phyloP scores from a whole-genome alignment of 2,329 filamentous ascomycete species.

The Fusarium vanettenii region DNA sequence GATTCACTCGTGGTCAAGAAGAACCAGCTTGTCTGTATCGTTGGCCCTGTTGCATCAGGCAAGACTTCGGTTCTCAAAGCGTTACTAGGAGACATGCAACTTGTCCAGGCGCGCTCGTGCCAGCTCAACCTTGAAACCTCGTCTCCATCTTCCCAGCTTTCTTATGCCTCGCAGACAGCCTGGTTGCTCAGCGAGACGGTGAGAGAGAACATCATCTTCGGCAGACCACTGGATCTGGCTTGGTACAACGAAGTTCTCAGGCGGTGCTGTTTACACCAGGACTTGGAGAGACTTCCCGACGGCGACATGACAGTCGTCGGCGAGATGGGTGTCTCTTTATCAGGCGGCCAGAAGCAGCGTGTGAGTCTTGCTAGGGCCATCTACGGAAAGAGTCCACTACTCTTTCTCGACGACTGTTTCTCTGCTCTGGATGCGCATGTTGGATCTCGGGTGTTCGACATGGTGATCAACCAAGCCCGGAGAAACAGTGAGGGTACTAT shows the following conservation, averaged over 20 bases:
- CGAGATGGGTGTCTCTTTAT: slow-evolving; percentile 23
- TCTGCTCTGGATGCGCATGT: slow-evolving; percentile 24
- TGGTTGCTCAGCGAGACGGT: slow-evolving; percentile 26
- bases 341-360: slow-evolving; percentile 24
- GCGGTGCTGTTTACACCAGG: slow-evolving; percentile 16
- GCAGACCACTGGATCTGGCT: neutral
- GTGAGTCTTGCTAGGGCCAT: slow-evolving; percentile 28
- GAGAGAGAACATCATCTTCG: slow-evolving; percentile 21
- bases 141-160: slow-evolving; percentile 3
- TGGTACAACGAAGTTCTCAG: slow-evolving; percentile 26
- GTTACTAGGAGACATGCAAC: slow-evolving; percentile 16
- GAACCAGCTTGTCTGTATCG: slow-evolving; percentile 13
- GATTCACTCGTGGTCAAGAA: slow-evolving; percentile 1
- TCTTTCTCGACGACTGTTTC: slow-evolving; percentile 27
- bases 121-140: neutral
- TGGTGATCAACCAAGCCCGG: slow-evolving; percentile 13
- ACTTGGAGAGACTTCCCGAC: slow-evolving; percentile 12
- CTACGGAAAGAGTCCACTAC: slow-evolving; percentile 11
- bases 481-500: neutral
- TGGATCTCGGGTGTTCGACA: slow-evolving; percentile 20
- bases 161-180: slow-evolving; percentile 13
- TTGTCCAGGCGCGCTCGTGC: slow-evolving; percentile 1
- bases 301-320: slow-evolving; percentile 28
- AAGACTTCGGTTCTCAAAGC: slow-evolving; percentile 17
- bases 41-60: slow-evolving; percentile 19